phyloP scores from a whole-genome alignment of 495 filamentous ascomycete species.

The Aeminium ludgeri region DNA sequence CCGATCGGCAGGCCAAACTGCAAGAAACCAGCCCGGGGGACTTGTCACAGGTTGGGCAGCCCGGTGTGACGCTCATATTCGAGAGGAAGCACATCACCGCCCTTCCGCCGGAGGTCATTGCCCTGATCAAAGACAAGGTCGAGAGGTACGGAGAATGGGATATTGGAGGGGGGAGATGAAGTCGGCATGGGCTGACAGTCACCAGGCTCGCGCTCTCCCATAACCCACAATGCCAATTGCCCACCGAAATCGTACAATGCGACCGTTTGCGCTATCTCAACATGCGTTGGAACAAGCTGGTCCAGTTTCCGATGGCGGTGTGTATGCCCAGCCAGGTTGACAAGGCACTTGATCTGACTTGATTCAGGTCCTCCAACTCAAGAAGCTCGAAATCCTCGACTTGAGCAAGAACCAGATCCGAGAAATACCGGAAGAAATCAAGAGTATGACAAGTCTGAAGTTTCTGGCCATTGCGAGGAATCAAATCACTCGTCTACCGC shows the following conservation, averaged over 20 bases:
- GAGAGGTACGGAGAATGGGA: conserved; percentile 49
- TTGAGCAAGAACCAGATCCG: conserved; percentile 71
- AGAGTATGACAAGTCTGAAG: conserved; percentile 42
- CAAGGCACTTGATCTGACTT: not conserved
- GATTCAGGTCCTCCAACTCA: conserved; percentile 55
- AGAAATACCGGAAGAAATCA: conserved; percentile 60
- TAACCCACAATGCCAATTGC: conserved; percentile 67
- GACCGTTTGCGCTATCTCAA: conserved; percentile 88
- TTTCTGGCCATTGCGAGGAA: conserved; percentile 52
- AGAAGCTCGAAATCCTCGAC: conserved; percentile 81
- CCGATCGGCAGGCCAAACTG: conserved; percentile 10
- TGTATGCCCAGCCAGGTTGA: conserved; percentile 20
- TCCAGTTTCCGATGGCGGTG: conserved; percentile 74
- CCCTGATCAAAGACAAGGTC: conserved; percentile 82
- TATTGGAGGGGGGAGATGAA: not conserved
- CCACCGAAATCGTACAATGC: conserved; percentile 68
- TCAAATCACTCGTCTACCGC: conserved; percentile 63
- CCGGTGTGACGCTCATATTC: conserved; percentile 74
- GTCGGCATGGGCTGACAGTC: conserved; percentile 10
- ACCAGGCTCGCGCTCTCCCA: conserved; percentile 72
- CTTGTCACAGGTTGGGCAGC: conserved; percentile 26
- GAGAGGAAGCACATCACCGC: conserved; percentile 63
- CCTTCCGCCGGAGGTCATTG: conserved; percentile 77
- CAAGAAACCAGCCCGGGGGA: conserved; percentile 7
- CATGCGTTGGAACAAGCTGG: conserved; percentile 69